phyloP scores from a whole-genome alignment of 768 basidiomycete genomes.

The Mycena belliarum region DNA sequence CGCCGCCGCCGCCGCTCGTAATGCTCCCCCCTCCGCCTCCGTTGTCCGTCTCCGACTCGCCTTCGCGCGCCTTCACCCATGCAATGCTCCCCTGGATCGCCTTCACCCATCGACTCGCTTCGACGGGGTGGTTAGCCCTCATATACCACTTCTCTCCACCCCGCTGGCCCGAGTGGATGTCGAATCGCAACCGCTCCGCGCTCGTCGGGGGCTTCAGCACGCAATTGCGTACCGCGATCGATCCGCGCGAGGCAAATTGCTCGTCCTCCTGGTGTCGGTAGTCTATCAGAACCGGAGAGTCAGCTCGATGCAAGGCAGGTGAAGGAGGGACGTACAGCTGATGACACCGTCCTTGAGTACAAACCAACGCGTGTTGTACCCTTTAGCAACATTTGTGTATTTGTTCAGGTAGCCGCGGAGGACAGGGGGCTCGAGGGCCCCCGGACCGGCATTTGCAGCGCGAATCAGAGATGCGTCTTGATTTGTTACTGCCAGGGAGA shows the following conservation, averaged over 20 bases:
- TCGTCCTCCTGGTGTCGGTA: constrained; percentile 93
- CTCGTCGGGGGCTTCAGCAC: constrained; percentile 53
- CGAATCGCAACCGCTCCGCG: constrained; percentile 73
- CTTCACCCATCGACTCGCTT: constrained; percentile 85
- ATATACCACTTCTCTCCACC: constrained; percentile 79
- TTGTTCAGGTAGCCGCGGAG: constrained; percentile 86
- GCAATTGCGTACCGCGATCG: constrained; percentile 85
- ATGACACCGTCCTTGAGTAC: constrained; percentile 82
- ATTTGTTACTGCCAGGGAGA: constrained; percentile 60
- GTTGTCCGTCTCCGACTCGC: background rate
- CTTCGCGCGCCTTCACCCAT: constrained; percentile 50
- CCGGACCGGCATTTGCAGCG: constrained; percentile 36
- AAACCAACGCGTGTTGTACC: constrained; percentile 91
- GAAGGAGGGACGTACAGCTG: constrained; percentile 60
- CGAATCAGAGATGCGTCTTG: constrained; percentile 74
- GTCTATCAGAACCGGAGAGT: constrained; percentile 41
- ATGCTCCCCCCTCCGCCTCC: constrained; percentile 31
- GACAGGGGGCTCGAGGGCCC: constrained; percentile 52
- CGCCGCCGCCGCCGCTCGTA: constrained; percentile 7
- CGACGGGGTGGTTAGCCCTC: constrained; percentile 84
- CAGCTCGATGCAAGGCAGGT: background rate
- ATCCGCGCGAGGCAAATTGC: constrained; percentile 78
- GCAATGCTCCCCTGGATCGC: constrained; percentile 76
- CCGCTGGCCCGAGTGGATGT: constrained; percentile 66
- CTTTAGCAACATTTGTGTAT: constrained; percentile 89